These are phyloP conservation scores for Alternaria sp. DNA, from an alignment of 2,329 filamentous ascomycete species.

Conservation along the genomic window DNA sequence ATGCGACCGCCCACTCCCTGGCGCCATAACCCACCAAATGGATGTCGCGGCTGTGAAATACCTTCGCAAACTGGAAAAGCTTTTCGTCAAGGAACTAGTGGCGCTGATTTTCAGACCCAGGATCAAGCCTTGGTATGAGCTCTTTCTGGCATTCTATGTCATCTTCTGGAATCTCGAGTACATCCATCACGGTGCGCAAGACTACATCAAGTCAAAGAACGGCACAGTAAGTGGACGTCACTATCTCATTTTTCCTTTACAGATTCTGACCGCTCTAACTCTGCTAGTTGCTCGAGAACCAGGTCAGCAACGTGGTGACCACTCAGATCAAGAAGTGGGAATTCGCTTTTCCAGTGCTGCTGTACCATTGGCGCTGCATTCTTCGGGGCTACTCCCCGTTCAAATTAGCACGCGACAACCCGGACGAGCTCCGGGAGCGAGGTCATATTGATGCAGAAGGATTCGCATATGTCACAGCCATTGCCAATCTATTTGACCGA, in stretches of 20 bases:
- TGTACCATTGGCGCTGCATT: constrained; percentile 42
- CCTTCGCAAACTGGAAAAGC: constrained; percentile 37
- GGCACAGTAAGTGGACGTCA: constrained; percentile 37
- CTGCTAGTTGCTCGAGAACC: constrained; percentile 36
- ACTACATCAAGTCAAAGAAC: constrained; percentile 44
- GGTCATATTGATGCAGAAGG: constrained; percentile 39
- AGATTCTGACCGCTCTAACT: constrained; percentile 18
- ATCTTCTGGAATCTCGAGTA: constrained; percentile 47
- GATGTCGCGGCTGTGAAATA: constrained; percentile 46
- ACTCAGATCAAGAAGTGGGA: constrained; percentile 46
- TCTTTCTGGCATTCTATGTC: constrained; percentile 45
- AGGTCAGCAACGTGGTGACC: constrained; percentile 42
- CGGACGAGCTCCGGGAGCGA: constrained; percentile 37
- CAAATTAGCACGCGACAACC: constrained; percentile 44
- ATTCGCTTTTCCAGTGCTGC: constrained; percentile 38
- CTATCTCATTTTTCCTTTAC: neutral
- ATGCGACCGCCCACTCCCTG: constrained; percentile 41
- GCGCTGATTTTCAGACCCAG: constrained; percentile 39
- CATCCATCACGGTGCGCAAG: constrained; percentile 41
- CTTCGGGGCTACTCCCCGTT: constrained; percentile 43
- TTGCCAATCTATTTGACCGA: constrained; percentile 34
- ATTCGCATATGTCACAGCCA: constrained; percentile 38
- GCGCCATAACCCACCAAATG: constrained; percentile 46
- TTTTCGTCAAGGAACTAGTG: constrained; percentile 37
- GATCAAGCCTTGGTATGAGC: constrained; percentile 48